Base-by-base conservation (phyloP, 208 protist genomes). In the Leishmania major region DNA sequence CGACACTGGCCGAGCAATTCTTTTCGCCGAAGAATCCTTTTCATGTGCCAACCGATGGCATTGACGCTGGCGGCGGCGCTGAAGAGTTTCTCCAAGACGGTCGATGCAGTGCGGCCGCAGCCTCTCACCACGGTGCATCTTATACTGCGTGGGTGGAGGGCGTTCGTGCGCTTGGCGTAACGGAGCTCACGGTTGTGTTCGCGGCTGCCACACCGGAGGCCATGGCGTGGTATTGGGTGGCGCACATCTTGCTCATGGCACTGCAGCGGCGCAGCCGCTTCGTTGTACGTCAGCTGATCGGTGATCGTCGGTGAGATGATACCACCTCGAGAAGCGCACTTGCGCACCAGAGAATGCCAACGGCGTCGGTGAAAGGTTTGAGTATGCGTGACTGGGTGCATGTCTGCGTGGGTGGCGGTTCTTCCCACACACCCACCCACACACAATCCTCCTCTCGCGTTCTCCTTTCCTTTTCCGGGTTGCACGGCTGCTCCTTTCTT, bases 181-280 rank as follows among this genome's bases (percentile, higher is more conserved):
- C 55, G 28, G 90, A 95, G 77, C 69, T 96, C 11, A 83, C 90
- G 55, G 85, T 87, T 40, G 77, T 90, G 31, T 93, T 96, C 64
- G 53, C 84, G 1, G 88, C 90, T n/a, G 40, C 87, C 31, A 87
- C 89, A 43, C 59, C 89, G 35, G 88, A 93, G 59, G 78, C 83
- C 53, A 70, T 83, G 49, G 92, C 90, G 88, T 77, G 92, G 79
- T 86, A 87, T 76, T 94, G 93, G 86, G 87, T 88, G 35, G 83
- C 87, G 60, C 87, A 84, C 40, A 57, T 94, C 37, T 79, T 94
- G 19, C 81, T 91, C 57, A 69, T 83, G 73, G 83, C 83, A 45
- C 73, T 84, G 80, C 83, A 78, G 73, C 75, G 79, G 5, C 83
- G 79, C 19, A 47, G 43, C 11, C 74, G 75, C 53, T 82, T 80